phyloP scores from a whole-genome alignment of 1,139 yeast species.

The Yamadazyma epiphylla region DNA sequence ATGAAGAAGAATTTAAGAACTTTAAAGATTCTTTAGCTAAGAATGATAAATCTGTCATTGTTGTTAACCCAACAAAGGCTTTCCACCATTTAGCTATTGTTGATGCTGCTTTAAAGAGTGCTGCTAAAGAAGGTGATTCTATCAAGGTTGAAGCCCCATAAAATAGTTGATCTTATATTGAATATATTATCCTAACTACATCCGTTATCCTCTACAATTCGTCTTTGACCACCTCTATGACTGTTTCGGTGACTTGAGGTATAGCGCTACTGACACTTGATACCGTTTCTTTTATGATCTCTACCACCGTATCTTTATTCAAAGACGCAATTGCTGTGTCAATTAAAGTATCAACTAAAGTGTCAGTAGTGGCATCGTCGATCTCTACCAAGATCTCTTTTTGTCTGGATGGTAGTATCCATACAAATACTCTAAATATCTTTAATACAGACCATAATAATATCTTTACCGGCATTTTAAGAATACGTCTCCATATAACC shows the following conservation, averaged over 20 bases:
- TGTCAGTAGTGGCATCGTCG: constrained; percentile 3
- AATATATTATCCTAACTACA: neutral
- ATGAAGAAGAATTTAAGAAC: constrained; percentile 64
- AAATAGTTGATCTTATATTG: constrained; percentile 1
- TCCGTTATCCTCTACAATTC: constrained; percentile 5
- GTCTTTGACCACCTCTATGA: constrained; percentile 5
- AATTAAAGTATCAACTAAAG: neutral
- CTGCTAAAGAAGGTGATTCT: constrained; percentile 54
- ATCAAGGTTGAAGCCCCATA: constrained; percentile 43
- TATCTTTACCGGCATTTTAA: constrained; percentile 53
- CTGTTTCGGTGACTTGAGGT: neutral
- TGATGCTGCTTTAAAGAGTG: constrained; percentile 77
- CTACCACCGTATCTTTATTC: too few species aligned
- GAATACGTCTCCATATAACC: constrained; percentile 63
- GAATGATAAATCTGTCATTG: constrained; percentile 58
- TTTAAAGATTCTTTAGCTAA: constrained; percentile 65
- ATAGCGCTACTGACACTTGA: neutral
- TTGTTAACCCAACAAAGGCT: constrained; percentile 66
- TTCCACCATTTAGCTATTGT: constrained; percentile 91
- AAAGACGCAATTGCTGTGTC: too few species aligned
- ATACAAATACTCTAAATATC: constrained; percentile 37
- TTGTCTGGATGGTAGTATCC: constrained; percentile 14
- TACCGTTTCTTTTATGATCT: too few species aligned
- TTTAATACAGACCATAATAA: constrained; percentile 57
- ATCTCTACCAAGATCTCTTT: constrained; percentile 1